Percentiles rank a stretch among this genome's conserved stretches.
These are phyloP conservation scores for Cladosporium phlei DNA, from an alignment of 2,329 filamentous ascomycete species.

Conservation along the genomic window DNA sequence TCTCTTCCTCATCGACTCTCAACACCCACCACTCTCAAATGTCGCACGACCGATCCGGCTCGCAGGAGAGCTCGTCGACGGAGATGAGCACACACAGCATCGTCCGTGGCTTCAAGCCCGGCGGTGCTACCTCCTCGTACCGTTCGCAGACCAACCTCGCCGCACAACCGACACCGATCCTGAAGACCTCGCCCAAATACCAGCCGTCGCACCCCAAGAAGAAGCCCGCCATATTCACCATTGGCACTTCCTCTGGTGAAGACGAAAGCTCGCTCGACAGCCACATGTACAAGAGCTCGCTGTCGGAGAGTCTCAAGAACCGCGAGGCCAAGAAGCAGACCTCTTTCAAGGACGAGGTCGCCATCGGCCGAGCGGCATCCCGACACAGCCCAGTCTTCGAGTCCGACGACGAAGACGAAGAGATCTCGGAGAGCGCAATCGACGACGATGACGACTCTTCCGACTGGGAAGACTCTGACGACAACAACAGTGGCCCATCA, in stretches of 20 bases:
- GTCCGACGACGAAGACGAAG: conserved; percentile 55
- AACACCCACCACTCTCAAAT: conserved; percentile 34
- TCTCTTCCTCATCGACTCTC: conserved; percentile 52
- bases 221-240: conserved; percentile 66
- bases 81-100: conserved; percentile 63
- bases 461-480: conserved; percentile 56
- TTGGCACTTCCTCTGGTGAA: conserved; percentile 76
- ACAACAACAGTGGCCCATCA: conserved; percentile 76
- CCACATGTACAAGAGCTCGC: conserved; percentile 53
- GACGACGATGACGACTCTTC: conserved; percentile 50
- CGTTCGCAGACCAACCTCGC: conserved; percentile 56
- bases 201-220: conserved; percentile 42
- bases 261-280: conserved; percentile 73
- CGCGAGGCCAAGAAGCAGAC: conserved; percentile 64
- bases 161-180: conserved; percentile 53
- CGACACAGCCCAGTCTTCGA: conserved; percentile 57
- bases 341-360: conserved; percentile 74
- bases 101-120: conserved; percentile 80
- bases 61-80: conserved; percentile 60
- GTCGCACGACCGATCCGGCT: conserved; percentile 22
- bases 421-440: conserved; percentile 75
- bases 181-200: conserved; percentile 46
- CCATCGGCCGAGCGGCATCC: conserved; percentile 50
- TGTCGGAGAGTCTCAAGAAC: conserved; percentile 51
- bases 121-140: conserved; percentile 64